Percentiles rank a stretch among this genome's conserved stretches.
These are phyloP conservation scores for Veloboletus limbatus DNA, from an alignment of 1,284 basidiomycete species.

Conservation along the genomic window DNA sequence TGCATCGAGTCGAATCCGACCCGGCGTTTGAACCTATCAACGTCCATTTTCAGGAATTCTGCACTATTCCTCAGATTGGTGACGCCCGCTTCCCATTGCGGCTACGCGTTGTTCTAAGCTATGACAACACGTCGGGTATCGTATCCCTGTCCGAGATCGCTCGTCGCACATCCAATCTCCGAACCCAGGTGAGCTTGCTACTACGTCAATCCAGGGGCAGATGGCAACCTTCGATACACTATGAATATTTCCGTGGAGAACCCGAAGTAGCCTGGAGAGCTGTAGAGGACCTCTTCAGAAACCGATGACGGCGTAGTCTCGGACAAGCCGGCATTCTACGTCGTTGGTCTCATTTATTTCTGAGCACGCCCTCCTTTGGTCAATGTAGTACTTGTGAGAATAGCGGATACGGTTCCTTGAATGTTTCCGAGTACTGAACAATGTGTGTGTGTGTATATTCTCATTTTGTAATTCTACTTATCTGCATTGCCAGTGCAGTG, in stretches of 20 bases:
- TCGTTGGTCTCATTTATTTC: too few species aligned
- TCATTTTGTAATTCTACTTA: too few species aligned
- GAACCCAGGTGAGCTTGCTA: not conserved
- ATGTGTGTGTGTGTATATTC: too few species aligned
- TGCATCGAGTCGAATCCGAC: constrained; percentile 23
- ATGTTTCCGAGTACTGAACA: too few species aligned
- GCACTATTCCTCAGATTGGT: too few species aligned
- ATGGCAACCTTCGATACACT: constrained; percentile 11
- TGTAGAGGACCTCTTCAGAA: constrained; percentile 16
- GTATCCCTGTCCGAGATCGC: constrained; percentile 7
- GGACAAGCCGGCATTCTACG: too few species aligned
- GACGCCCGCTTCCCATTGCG: not conserved
- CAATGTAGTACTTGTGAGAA: too few species aligned
- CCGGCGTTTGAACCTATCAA: constrained; percentile 12
- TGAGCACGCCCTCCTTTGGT: too few species aligned
- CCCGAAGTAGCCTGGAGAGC: constrained; percentile 16
- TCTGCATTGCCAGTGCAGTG: too few species aligned
- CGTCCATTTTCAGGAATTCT: constrained; percentile 10
- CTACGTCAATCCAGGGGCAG: not conserved
- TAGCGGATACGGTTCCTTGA: too few species aligned
- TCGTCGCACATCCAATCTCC: not conserved
- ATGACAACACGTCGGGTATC: constrained; percentile 12
- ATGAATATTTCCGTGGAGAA: constrained; percentile 7
- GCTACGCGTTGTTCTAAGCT: constrained; percentile 13
- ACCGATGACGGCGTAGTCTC: too few species aligned